Evolutionary conservation across 495 filamentous ascomycete genomes (phyloP).

Genomic region (Aspergillus bertholletiae): DNA sequence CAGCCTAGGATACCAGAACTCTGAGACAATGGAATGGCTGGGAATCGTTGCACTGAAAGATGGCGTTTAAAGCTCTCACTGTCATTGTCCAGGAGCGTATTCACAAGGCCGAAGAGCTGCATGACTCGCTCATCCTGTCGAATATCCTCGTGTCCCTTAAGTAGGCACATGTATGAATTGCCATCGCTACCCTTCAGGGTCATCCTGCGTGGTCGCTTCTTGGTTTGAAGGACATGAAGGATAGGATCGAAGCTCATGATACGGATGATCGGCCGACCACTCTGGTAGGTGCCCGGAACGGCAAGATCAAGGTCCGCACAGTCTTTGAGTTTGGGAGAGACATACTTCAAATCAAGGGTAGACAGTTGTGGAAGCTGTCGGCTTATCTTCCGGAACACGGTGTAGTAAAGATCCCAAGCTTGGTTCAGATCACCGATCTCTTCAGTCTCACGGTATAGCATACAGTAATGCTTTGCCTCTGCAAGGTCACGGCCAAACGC

Average conservation of each 20-base stretch:
- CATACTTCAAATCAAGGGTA: conserved; percentile 90
- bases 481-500: conserved; percentile 92
- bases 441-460: conserved; percentile 77
- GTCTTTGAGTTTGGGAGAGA: conserved; percentile 84
- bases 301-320: conserved; percentile 83
- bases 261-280: conserved; percentile 77
- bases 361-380: conserved; percentile 88
- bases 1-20: conserved; percentile 92
- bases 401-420: conserved; percentile 98
- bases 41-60: conserved; percentile 89
- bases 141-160: conserved; percentile 99
- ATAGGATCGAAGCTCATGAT: conserved; percentile 88
- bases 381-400: conserved; percentile 93
- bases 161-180: conserved; percentile 72
- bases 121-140: conserved; percentile 98
- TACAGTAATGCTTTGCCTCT: conserved; percentile 93
- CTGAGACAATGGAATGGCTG: conserved; percentile 92
- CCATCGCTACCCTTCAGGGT: conserved; percentile 87
- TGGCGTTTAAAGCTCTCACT: conserved; percentile 95
- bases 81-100: conserved; percentile 88
- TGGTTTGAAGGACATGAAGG: conserved; percentile 90
- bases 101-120: conserved; percentile 96
- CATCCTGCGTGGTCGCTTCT: conserved; percentile 89
- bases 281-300: conserved; percentile 89
- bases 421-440: conserved; percentile 94